Evolutionary conservation across 768 basidiomycete species (phyloP).

Genomic region (Kwoniella shandongensis): DNA sequence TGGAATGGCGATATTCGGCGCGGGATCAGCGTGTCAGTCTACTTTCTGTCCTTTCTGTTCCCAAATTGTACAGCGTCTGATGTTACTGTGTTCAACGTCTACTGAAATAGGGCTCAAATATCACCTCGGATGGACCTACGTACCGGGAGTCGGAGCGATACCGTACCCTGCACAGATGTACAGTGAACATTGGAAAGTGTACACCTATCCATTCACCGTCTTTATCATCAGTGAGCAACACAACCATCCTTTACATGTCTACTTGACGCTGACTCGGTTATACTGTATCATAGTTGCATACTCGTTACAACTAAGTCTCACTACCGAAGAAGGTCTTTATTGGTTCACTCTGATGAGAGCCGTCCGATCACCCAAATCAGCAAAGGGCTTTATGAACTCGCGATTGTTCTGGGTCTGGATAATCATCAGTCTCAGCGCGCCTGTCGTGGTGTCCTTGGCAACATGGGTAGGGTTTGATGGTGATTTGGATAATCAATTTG

Average conservation of each 20-base stretch:
- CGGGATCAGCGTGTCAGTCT: slow-evolving; percentile 30
- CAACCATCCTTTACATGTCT: too few relatives aligned
- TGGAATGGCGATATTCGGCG: slow-evolving; percentile 26
- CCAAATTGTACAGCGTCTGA: too few relatives aligned
- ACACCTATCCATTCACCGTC: too few relatives aligned
- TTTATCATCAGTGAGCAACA: too few relatives aligned
- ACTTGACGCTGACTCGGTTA: too few relatives aligned
- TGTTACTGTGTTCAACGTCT: not conserved
- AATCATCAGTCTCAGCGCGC: slow-evolving; percentile 10
- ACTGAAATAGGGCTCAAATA: slow-evolving; percentile 31
- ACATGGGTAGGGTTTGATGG: slow-evolving; percentile 20
- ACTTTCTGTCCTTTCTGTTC: not conserved
- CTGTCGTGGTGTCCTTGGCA: slow-evolving; percentile 9
- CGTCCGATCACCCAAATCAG: slow-evolving; percentile 32
- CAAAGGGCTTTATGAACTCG: slow-evolving; percentile 26
- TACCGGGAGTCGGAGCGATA: slow-evolving; percentile 23
- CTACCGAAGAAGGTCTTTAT: slow-evolving; percentile 39
- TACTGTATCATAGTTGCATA: slow-evolving; percentile 16
- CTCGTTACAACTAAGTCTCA: slow-evolving; percentile 32
- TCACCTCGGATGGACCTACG: slow-evolving; percentile 27
- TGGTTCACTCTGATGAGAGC: slow-evolving; percentile 44
- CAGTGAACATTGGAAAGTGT: slow-evolving; percentile 6
- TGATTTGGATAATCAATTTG: slow-evolving; percentile 17
- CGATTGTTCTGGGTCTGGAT: slow-evolving; percentile 38
- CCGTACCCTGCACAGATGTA: slow-evolving; percentile 28